Conservation (phyloP, 352 stramenopile species). For the Aphanomyces astaci region DNA sequence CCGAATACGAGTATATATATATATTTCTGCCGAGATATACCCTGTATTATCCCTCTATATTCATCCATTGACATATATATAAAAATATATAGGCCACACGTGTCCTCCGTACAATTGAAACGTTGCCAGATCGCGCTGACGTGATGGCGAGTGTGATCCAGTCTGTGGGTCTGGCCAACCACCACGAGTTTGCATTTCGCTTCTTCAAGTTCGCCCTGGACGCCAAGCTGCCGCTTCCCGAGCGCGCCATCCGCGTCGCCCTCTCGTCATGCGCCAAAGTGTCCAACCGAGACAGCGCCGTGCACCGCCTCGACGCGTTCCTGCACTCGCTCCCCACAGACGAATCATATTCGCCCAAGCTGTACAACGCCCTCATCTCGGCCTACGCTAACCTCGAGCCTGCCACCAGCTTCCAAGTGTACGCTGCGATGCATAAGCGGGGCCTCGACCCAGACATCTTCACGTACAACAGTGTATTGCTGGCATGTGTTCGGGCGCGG, state of each 20-base stretch:
- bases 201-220: constrained; percentile 2
- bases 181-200: constrained; percentile 13
- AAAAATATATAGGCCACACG: background rate
- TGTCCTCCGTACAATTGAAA: background rate
- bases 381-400: constrained; percentile 50
- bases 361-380: constrained; percentile 78
- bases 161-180: background rate
- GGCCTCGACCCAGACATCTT: constrained; percentile 44
- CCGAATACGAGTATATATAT: no score
- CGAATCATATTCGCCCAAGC: constrained; percentile 42
- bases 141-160: background rate
- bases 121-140: background rate
- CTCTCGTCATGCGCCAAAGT: constrained; percentile 16
- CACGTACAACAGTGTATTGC: constrained; percentile 70
- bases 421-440: constrained; percentile 34
- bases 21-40: no score
- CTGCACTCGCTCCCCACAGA: constrained; percentile 37
- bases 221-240: background rate
- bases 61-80: no score
- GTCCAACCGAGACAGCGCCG: constrained; percentile 1
- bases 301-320: constrained; percentile 49
- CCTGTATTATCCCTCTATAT: no score
- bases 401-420: constrained; percentile 43
- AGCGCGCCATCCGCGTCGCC: background rate
- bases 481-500: constrained; percentile 40